Conservation (phyloP, 306 rosid genomes). For the Vigna radiata region DNA sequence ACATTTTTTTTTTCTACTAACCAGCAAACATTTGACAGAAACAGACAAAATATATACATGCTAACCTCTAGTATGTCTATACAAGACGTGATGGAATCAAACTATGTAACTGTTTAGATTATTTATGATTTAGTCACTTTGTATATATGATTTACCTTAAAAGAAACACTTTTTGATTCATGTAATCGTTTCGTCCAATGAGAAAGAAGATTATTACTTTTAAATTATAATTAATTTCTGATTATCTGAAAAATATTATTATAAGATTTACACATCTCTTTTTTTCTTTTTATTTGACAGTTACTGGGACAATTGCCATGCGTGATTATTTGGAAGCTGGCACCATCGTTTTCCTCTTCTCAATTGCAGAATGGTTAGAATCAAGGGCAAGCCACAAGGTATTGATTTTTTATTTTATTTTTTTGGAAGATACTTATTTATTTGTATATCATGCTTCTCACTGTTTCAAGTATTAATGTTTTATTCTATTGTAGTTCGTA, state of each 20-base stretch:
- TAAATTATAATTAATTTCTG: neutral
- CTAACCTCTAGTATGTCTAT: neutral
- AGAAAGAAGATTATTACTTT: neutral
- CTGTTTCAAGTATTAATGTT: neutral
- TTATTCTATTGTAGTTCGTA: neutral
- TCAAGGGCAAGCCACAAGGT: conserved; percentile 92
- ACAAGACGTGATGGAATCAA: conserved; percentile 6
- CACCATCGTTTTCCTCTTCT: conserved; percentile 87
- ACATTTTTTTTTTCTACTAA: too few species aligned
- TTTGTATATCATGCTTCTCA: neutral
- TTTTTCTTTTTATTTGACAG: conserved; percentile 49
- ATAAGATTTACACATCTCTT: neutral
- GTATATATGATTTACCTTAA: too few species aligned
- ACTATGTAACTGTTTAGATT: neutral
- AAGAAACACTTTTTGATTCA: too few species aligned
- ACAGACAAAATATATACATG: neutral
- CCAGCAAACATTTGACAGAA: neutral
- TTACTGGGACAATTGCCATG: conserved; percentile 76
- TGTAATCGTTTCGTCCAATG: too few species aligned
- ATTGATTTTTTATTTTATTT: neutral
- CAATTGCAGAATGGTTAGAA: conserved; percentile 91
- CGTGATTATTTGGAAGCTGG: conserved; percentile 87
- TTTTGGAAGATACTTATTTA: neutral
- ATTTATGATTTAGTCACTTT: neutral
- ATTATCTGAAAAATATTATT: neutral